Evolutionary conservation across 495 filamentous ascomycete genomes (phyloP), one percentile per base, ranked within the genome.

Genomic region (Penicillium salamii): DNA sequence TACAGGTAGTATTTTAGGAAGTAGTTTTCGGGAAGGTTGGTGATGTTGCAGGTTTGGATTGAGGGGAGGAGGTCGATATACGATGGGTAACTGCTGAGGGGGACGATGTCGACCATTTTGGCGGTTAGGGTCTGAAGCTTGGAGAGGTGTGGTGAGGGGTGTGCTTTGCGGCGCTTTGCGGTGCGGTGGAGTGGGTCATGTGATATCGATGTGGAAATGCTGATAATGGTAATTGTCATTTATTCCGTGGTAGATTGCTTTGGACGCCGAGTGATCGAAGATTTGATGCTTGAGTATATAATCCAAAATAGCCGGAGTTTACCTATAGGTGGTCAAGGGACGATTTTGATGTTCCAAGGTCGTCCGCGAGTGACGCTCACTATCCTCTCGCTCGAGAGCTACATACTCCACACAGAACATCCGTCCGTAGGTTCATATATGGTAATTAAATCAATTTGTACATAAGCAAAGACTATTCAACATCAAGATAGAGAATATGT

Each of bases 1-100:
- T 98, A 98, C 60, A 98, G 88, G 80, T 98, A 98, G 80, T 98
- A 98, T 81, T 98, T 98, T 72, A 95, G 84, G 71, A 97, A 97
- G 81, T 98, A 98, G 78, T 98, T 98, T 74, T 98, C 93, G 58
- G 93, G 93, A 23, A 98, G 80, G 75, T 98, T 98, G 64, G 95
- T 96, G 68, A 97, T 90, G 77, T 98, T 98, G 57, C 93, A 90
- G 71, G 91, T 88, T 76, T 98, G 93, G 61, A 98, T 92, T 57
- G 95, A 85, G 89, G 93, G 57, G 96, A 92, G 74, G 55, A 77
- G 74, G 66, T 76, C 70, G 67, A 77, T 75, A 66, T 77, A 74
- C 37, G 69, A 74, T 57, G 74, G 74, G 66, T 72, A 77, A 41
- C 61, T 67, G 59, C 64, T 68, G 43, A 77, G 64, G 49, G 74